Conservation (phyloP, 2,329 filamentous ascomycete genomes). For the Plectosphaerella sp. region DNA sequence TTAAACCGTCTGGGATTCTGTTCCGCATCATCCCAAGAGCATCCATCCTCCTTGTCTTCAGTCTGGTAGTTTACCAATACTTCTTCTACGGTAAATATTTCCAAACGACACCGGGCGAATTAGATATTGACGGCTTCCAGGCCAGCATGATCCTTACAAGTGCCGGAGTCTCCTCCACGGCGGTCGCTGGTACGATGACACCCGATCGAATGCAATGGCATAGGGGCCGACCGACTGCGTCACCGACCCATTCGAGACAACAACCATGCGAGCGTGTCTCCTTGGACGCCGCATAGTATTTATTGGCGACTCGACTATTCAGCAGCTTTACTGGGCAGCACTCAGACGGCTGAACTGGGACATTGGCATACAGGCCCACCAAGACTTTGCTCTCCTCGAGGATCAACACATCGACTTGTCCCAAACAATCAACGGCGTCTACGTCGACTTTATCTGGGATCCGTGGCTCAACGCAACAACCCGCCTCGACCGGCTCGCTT, state of each 20-base stretch:
- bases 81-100: neutral
- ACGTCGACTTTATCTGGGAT: constrained; percentile 48
- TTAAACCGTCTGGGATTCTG: neutral
- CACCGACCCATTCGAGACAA: neutral
- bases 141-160: constrained; percentile 41
- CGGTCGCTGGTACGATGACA: constrained; percentile 43
- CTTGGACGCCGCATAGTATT: constrained; percentile 49
- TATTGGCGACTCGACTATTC: constrained; percentile 55
- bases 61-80: constrained; percentile 10
- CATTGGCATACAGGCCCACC: constrained; percentile 6
- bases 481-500: constrained; percentile 8
- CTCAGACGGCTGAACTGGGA: constrained; percentile 9
- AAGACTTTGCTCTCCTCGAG: constrained; percentile 8
- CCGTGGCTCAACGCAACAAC: constrained; percentile 49
- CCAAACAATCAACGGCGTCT: constrained; percentile 7
- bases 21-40: neutral
- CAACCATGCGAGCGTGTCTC: constrained; percentile 40
- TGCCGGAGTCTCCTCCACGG: constrained; percentile 45
- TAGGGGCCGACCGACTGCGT: neutral
- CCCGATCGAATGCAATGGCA: neutral
- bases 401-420: constrained; percentile 8
- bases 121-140: constrained; percentile 4
- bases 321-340: constrained; percentile 55
- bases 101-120: neutral
- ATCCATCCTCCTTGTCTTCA: constrained; percentile 7